Conservation (phyloP, 106 monocot genomes). For the Acorus calamus region DNA sequence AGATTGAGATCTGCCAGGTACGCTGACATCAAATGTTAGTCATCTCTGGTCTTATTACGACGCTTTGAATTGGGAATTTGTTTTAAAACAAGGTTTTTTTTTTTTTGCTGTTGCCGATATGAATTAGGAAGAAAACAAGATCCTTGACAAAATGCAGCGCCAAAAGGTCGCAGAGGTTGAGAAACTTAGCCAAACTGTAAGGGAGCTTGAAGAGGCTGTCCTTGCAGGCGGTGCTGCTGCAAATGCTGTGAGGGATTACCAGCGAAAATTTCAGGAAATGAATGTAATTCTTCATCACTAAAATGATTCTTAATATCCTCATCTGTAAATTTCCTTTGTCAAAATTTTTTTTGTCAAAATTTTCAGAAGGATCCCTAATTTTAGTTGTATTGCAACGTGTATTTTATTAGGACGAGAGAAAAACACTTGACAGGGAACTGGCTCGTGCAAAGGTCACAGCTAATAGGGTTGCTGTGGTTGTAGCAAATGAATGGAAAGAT, state of each 20-base stretch:
- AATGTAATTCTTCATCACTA: constrained; percentile 35
- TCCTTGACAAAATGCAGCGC: constrained; percentile 84
- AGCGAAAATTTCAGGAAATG: constrained; percentile 95
- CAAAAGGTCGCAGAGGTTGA: constrained; percentile 97
- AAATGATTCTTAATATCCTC: background rate
- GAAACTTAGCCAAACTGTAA: constrained; percentile 87
- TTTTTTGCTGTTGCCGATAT: background rate
- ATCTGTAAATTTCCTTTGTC: background rate
- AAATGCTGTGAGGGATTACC: constrained; percentile 97
- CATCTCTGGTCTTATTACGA: background rate
- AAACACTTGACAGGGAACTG: constrained; percentile 71
- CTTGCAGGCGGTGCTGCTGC: constrained; percentile 94
- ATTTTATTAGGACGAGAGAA: constrained; percentile 65
- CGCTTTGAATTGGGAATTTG: background rate
- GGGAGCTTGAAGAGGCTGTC: constrained; percentile 91
- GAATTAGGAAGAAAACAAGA: constrained; percentile 87
- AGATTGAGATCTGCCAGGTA: constrained; percentile 97
- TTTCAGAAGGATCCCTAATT: background rate
- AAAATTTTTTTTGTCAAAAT: too few species aligned
- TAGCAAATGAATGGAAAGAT: constrained; percentile 99
- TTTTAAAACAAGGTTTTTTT: background rate
- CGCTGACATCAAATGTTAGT: too few species aligned
- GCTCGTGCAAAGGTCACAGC: constrained; percentile 91
- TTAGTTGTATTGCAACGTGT: constrained; percentile 3
- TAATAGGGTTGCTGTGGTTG: constrained; percentile 84